phyloP scores from a whole-genome alignment of 192 early-diverging fungal genomes.

The Backusella tuberculispora region DNA sequence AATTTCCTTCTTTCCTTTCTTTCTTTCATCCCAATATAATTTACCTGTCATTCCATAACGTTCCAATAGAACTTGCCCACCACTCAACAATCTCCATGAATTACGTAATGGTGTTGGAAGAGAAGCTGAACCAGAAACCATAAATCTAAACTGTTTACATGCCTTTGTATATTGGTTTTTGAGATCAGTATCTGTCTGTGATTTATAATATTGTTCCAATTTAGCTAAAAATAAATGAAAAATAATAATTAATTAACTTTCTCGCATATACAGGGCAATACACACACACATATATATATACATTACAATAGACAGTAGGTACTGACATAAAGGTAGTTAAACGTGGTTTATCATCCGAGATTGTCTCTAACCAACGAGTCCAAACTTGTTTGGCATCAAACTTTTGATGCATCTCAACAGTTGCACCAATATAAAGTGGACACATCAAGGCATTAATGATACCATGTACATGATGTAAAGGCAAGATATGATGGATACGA shows the following conservation, averaged over 20 bases:
- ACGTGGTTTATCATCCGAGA: slow-evolving; percentile 40
- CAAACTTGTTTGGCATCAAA: slow-evolving; percentile 71
- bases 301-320: slow-evolving; percentile 78
- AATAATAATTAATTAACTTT: background rate
- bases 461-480: slow-evolving; percentile 87
- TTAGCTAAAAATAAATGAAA: slow-evolving; percentile 47
- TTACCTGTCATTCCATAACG: slow-evolving; percentile 81
- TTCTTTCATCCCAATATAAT: background rate
- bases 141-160: slow-evolving; percentile 73
- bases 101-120: slow-evolving; percentile 72
- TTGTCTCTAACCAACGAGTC: slow-evolving; percentile 57
- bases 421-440: slow-evolving; percentile 71
- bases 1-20: too few relatives aligned
- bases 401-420: slow-evolving; percentile 73
- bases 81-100: slow-evolving; percentile 72
- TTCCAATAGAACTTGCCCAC: slow-evolving; percentile 76
- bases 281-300: background rate
- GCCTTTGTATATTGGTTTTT: slow-evolving; percentile 49
- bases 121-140: slow-evolving; percentile 77
- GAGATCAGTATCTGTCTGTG: slow-evolving; percentile 37
- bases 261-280: too few relatives aligned
- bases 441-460: slow-evolving; percentile 70
- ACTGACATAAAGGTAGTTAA: slow-evolving; percentile 88
- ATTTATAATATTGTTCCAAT: slow-evolving; percentile 61
- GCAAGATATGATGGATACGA: slow-evolving; percentile 77